Percentiles rank a stretch among this genome's conserved stretches.
Evolutionary conservation across 1,139 yeast species (phyloP).

Genomic region (Kodamaea plutei): DNA sequence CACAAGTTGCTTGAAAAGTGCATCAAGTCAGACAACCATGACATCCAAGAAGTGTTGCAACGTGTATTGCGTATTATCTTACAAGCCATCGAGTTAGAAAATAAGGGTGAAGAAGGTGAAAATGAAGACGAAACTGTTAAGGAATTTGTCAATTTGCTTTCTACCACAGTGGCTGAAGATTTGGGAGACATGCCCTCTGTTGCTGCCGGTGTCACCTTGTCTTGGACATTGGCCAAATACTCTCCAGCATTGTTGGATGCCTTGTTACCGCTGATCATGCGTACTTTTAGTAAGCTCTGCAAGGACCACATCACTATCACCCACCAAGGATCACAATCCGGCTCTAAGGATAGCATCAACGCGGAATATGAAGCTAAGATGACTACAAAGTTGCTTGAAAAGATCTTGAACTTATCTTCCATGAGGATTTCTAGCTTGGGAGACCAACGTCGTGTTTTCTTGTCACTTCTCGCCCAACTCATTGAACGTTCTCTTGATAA

Average conservation of each 20-base stretch:
- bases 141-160: conserved; percentile 57
- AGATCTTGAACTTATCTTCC: conserved; percentile 72
- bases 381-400: conserved; percentile 72
- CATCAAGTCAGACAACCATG: conserved; percentile 77
- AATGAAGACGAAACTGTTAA: conserved; percentile 57
- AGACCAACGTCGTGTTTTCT: conserved; percentile 86
- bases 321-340: conserved; percentile 42
- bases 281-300: conserved; percentile 82
- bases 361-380: conserved; percentile 70
- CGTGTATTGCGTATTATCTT: conserved; percentile 66
- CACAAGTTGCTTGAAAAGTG: conserved; percentile 79
- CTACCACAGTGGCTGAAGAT: conserved; percentile 76
- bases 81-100: conserved; percentile 43
- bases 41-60: conserved; percentile 76
- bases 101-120: conserved; percentile 34
- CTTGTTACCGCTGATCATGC: conserved; percentile 70
- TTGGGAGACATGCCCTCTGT: conserved; percentile 76
- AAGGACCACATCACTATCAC: conserved; percentile 82
- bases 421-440: conserved; percentile 80
- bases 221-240: conserved; percentile 76
- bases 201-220: conserved; percentile 85
- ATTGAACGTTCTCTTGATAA: conserved; percentile 86
- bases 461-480: conserved; percentile 81
- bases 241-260: conserved; percentile 73
- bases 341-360: conserved; percentile 28